These are phyloP conservation scores for Aspergillus clavatus DNA, from an alignment of 2,329 filamentous ascomycete genomes.

Conservation along the genomic window DNA sequence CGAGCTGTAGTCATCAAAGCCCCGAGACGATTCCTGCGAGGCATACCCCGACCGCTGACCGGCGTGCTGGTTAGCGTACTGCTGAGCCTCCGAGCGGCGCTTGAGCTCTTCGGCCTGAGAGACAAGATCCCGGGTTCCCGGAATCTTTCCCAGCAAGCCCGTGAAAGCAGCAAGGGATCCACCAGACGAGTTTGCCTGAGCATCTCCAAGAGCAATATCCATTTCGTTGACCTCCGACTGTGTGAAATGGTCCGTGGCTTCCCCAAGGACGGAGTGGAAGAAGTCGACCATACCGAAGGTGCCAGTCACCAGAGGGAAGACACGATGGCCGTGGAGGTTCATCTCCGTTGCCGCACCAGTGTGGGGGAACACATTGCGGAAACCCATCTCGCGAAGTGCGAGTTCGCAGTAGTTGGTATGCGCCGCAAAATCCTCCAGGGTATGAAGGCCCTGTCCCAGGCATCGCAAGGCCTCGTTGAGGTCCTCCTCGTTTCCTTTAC, in stretches of 20 bases:
- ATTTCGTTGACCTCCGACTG: conserved; percentile 81
- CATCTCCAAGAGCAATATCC: conserved; percentile 67
- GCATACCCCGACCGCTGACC: conserved; percentile 27
- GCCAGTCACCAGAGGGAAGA: conserved; percentile 68
- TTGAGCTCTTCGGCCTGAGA: conserved; percentile 61
- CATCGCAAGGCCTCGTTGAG: conserved; percentile 75
- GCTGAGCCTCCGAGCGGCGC: conserved; percentile 58
- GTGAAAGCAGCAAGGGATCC: conserved; percentile 58
- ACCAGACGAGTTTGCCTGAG: conserved; percentile 48
- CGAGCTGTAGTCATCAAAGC: conserved; percentile 19
- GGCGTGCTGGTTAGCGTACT: conserved; percentile 51
- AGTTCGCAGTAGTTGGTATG: conserved; percentile 83
- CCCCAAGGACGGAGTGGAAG: conserved; percentile 69
- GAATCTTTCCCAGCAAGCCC: conserved; percentile 69
- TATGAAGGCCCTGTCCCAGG: conserved; percentile 70
- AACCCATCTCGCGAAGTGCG: conserved; percentile 67
- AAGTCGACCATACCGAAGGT: conserved; percentile 79
- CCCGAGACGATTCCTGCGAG: conserved; percentile 19
- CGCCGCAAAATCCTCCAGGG: conserved; percentile 72
- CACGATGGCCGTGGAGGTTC: conserved; percentile 58
- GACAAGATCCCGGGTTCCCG: conserved; percentile 64
- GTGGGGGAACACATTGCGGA: conserved; percentile 66
- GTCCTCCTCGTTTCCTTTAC: conserved; percentile 65
- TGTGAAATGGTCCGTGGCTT: conserved; percentile 78
- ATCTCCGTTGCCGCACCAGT: conserved; percentile 65